Base-by-base conservation (phyloP, 768 basidiomycete species). In the Baorangia bicolor region DNA sequence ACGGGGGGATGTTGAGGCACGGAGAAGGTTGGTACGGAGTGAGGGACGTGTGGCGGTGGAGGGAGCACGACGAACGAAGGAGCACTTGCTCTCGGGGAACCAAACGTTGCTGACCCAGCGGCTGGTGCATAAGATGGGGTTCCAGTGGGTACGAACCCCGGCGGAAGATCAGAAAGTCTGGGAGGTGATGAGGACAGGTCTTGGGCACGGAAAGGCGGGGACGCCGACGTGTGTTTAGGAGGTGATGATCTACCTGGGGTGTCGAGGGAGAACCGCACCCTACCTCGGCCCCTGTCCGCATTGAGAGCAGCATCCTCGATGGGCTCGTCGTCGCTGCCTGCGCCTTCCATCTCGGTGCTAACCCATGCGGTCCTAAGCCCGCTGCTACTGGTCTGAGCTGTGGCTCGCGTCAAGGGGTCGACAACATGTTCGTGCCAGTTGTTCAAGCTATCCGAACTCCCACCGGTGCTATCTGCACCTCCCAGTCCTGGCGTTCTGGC, bases 331-430 rank as follows among this genome's bases (percentile, higher is more conserved):
- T 73, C 72, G 51, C 66, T 65, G 42, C 35, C 52, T 14, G 53
- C 55, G 11, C 67, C 66, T 47, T 81, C 81, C 59, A 77, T 64
- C 35, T 81, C 80, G 11, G 69, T 75, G 64, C 77, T 78, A 16
- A 79, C 76, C 70, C 67, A 75, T 0, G 74, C 74, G 21, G 62
- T 66, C 56, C 62, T 66, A 25, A 55, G 54, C 40, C 37, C 59
- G 54, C 56, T 67, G 49, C 30, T 63, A 40, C 50, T 56, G 57
- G 45, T 63, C 61, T 63, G 45, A 14, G 60, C 43, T 41, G 37
- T 56, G 65, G 42, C 66, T 46, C 44, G 63, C 58, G 64, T 68
- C 70, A 55, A 56, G 60, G 41, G 69, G 67, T 64, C 75, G 63
- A 56, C 56, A 58, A 55, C 63, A 33, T 64, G 56, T 31, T 73